These are phyloP conservation scores for Xylariomycetidae sp. DNA, from an alignment of 2,329 filamentous ascomycete genomes.

Conservation along the genomic window DNA sequence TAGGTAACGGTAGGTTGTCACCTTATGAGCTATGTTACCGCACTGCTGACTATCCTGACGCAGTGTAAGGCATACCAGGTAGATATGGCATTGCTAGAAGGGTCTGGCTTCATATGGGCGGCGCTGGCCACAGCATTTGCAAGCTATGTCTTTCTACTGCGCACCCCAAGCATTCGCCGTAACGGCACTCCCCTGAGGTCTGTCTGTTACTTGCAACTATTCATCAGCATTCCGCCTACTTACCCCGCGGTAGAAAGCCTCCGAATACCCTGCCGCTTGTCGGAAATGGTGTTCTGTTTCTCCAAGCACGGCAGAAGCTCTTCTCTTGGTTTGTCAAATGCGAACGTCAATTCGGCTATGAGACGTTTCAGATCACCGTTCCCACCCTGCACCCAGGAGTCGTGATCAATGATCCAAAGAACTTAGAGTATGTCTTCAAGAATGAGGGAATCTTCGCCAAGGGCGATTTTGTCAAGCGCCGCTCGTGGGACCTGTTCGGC, in stretches of 20 bases:
- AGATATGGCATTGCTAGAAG: slow-evolving; percentile 17
- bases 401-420: slow-evolving; percentile 55
- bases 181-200: slow-evolving; percentile 29
- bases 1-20: too few relatives aligned
- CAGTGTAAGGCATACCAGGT: too few relatives aligned
- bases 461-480: slow-evolving; percentile 53
- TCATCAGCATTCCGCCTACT: slow-evolving; percentile 1
- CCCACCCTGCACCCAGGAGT: slow-evolving; percentile 57
- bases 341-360: slow-evolving; percentile 48
- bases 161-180: slow-evolving; percentile 17
- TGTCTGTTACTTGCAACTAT: too few relatives aligned
- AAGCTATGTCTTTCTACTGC: slow-evolving; percentile 18
- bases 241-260: slow-evolving; percentile 32
- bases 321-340: slow-evolving; percentile 58
- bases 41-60: too few relatives aligned
- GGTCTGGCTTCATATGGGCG: slow-evolving; percentile 13
- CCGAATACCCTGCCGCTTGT: slow-evolving; percentile 48
- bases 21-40: not conserved
- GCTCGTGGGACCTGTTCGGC: slow-evolving; percentile 58
- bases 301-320: slow-evolving; percentile 52
- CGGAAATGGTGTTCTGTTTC: slow-evolving; percentile 57
- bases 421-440: slow-evolving; percentile 57
- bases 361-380: slow-evolving; percentile 57
- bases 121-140: slow-evolving; percentile 12
- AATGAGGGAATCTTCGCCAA: slow-evolving; percentile 56